Evolutionary conservation across 1,139 yeast genomes (phyloP), one percentile per base, ranked within the genome.

Genomic region (Fermentozyma sake): DNA sequence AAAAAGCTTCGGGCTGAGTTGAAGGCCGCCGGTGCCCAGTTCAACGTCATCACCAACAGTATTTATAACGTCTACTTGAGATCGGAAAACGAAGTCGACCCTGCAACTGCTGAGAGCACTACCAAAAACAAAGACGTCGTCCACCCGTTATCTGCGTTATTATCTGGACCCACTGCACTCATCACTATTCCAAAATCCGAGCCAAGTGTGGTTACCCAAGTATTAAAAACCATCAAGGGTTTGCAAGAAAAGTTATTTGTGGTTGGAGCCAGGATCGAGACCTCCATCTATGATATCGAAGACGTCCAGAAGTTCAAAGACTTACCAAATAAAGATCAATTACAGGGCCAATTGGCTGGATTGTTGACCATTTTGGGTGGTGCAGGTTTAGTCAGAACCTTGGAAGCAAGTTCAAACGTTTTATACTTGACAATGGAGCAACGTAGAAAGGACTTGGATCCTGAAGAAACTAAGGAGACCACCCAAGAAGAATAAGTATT

Each of bases 151-250:
- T 52, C 70, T 20, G 77, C 80, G 13, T 65, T 87, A 36, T 68
- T 89, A 34, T 63, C 62, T 38, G 97, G 97, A 5, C 96, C 96
- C 16, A 80, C 95, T 2, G 94, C 91, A 2, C 68, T 84, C n/a
- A 76, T 89, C 31, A 55, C 82, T 13, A 68, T 86, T 37, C 73
- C 76, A 22, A 73, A 71, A 35, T 65, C 83, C 28, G 80, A 85
- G 39, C 96, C 96, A n/a, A 47, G 58, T 12, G 61, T 62, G 15
- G 86, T 87, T 7, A 72, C 74, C 21, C 63, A 65, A 31, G 74
- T 84, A 6, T 58, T 83, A 43, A 80, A 73, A 47, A 52, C 76
- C 21, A 52, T 87, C 32, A 80, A 76, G 42, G 50, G 62, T 22
- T 73, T 82, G 24, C 77, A 76, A 45, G 96, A 86, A 47, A 79